Base-by-base conservation (phyloP, 2,329 filamentous ascomycete genomes). In the Arthroderma uncinatum region DNA sequence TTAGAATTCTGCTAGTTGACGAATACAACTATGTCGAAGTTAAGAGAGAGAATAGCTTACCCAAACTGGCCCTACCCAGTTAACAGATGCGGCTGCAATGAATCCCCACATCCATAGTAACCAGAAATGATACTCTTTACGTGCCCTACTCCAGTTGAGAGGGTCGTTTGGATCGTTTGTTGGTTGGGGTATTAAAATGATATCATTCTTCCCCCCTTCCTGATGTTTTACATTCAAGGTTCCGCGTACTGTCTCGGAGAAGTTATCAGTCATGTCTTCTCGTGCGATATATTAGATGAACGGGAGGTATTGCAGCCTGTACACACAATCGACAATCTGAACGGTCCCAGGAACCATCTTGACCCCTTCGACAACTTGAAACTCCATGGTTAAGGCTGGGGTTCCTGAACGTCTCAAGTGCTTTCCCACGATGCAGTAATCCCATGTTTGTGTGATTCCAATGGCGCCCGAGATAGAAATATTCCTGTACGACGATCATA, bases 141-240 rank as follows among this genome's bases (percentile, higher is more conserved):
- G 58, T 12, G 44, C 9, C 52, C 42, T 58, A 4, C 63, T 66
- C 70, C 68, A 74, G 55, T 71, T 75, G 39, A 72, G 66, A 12
- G 68, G 70, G 59, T 75, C 73, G 52, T 71, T 63, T 1, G 71
- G 68, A 33, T 71, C 69, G 50, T 70, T 63, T 21, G 64, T 69
- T 6, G 72, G 72, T 48, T 73, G 71, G 0, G 71, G 71, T 10
- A 73, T 68, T 7, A 74, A 65, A 53, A 73, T 55, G 44, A 62
- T 61, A 53, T 62, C 60, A 21, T 57, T 59, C 19, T 59, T 52
- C 9, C 58, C 56, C 23, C 57, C 60, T 14, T 58, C 47, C 39
- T 60, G 44, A 34, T 62, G 58, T 23, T 62, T 57, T 23, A 61
- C 60, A 33, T 60, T 53, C 59, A 62, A 55, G 30, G 58, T 62